phyloP scores from a whole-genome alignment of 768 basidiomycete species.

The Neoboletus subvelutipes region DNA sequence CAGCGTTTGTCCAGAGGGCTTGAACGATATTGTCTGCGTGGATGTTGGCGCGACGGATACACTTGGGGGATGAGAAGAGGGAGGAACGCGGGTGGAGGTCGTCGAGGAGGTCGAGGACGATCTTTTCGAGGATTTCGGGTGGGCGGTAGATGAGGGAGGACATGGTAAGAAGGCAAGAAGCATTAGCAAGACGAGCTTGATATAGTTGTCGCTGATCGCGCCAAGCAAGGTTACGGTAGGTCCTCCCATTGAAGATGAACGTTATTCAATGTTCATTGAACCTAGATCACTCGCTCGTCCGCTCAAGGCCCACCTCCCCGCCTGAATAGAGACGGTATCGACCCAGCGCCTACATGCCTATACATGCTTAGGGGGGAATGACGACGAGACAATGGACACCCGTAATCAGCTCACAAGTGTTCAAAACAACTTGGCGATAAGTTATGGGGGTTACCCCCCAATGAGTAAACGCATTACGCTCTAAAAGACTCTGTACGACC shows the following conservation, averaged over 20 bases:
- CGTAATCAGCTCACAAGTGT: background rate
- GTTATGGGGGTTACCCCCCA: too few species aligned
- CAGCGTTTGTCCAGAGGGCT: too few species aligned
- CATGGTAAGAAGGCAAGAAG: slow-evolving; percentile 17
- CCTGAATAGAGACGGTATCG: background rate
- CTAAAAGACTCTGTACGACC: background rate
- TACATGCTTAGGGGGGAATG: background rate
- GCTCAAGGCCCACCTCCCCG: background rate
- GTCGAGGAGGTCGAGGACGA: slow-evolving; percentile 45
- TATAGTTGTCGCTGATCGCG: background rate
- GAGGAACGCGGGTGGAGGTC: slow-evolving; percentile 41
- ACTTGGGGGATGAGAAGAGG: slow-evolving; percentile 10
- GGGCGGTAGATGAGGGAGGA: slow-evolving; percentile 27
- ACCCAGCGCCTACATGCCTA: background rate
- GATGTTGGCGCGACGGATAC: slow-evolving; percentile 34
- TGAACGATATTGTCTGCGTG: slow-evolving; percentile 31
- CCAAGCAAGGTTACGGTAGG: slow-evolving; percentile 1
- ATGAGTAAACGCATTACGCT: background rate
- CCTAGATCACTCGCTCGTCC: background rate
- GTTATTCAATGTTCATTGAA: too few species aligned
- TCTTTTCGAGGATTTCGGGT: slow-evolving; percentile 46
- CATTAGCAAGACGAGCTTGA: background rate
- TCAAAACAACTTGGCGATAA: background rate
- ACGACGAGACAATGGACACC: background rate
- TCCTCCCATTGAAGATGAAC: background rate